These are phyloP conservation scores for Polysphondylium violaceum DNA, from an alignment of 78 protist species.

Conservation along the genomic window DNA sequence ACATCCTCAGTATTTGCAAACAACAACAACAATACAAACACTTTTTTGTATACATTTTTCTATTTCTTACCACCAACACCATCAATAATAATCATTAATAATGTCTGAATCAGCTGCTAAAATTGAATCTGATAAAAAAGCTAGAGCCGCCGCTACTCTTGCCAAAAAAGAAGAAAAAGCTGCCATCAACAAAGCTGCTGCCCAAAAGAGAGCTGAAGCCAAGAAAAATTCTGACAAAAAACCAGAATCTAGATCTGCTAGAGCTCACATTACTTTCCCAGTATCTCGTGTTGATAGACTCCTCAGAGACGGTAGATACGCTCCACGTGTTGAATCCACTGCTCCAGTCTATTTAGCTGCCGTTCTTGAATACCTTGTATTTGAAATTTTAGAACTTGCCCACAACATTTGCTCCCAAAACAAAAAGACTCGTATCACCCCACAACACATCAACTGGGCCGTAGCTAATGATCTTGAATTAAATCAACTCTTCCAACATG, in stretches of 20 bases:
- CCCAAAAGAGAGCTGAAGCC: not conserved
- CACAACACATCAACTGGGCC: slow-evolving; percentile 96
- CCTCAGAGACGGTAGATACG: slow-evolving; percentile 88
- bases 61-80: too few species aligned
- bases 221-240: not conserved
- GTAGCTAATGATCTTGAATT: slow-evolving; percentile 98
- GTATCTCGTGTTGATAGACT: slow-evolving; percentile 94
- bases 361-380: slow-evolving; percentile 97
- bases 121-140: too few species aligned
- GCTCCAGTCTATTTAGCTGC: slow-evolving; percentile 97
- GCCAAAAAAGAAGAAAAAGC: too few species aligned
- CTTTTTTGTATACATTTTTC: too few species aligned
- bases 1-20: too few species aligned
- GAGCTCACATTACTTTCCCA: slow-evolving; percentile 94
- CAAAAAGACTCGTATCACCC: slow-evolving; percentile 95
- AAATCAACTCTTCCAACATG: slow-evolving; percentile 92
- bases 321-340: slow-evolving; percentile 80
- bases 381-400: slow-evolving; percentile 98
- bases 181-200: not conserved
- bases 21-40: too few species aligned
- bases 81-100: too few species aligned
- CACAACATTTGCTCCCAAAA: slow-evolving; percentile 96
- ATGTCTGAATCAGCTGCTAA: too few species aligned
- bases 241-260: slow-evolving; percentile 60
- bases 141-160: too few species aligned